phyloP scores from a whole-genome alignment of 2,329 filamentous ascomycete genomes.

The Furcasterigmium sp. region DNA sequence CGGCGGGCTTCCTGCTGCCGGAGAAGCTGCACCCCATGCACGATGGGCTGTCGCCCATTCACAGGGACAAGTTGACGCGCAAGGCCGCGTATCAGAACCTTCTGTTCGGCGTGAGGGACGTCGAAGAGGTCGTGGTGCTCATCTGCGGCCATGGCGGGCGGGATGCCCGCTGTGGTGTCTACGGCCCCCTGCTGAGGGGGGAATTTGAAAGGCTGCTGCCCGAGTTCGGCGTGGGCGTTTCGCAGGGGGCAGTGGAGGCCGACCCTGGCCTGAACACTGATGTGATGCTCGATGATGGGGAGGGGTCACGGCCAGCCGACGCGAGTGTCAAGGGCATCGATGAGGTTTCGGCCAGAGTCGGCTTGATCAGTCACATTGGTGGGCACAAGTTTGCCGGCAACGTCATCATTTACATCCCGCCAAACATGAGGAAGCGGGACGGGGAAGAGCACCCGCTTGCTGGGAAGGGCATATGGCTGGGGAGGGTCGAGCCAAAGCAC shows the following conservation, averaged over 20 bases:
- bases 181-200: conserved; percentile 65
- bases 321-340: conserved; percentile 9
- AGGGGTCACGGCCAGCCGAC: conserved; percentile 5
- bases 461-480: conserved; percentile 78
- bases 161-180: conserved; percentile 75
- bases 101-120: conserved; percentile 53
- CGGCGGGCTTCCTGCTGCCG: conserved; percentile 63
- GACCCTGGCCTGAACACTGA: conserved; percentile 13
- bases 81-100: conserved; percentile 46
- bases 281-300: conserved; percentile 4
- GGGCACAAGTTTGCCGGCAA: conserved; percentile 86
- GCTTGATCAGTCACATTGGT: conserved; percentile 72
- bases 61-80: conserved; percentile 44
- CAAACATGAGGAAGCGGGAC: conserved; percentile 30
- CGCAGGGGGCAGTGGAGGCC: conserved; percentile 38
- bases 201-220: conserved; percentile 64
- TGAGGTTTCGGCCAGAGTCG: conserved; percentile 51
- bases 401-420: conserved; percentile 74
- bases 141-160: conserved; percentile 84
- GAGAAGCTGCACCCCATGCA: conserved; percentile 57
- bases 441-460: conserved; percentile 52
- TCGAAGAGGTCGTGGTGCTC: conserved; percentile 68
- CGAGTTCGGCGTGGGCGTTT: conserved; percentile 41
- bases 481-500: conserved; percentile 67
- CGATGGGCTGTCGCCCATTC: conserved; percentile 51